Evolutionary conservation across 2,329 filamentous ascomycete species (phyloP), one percentile per base, ranked within the genome.

Genomic region (Clarireedia hainanense): DNA sequence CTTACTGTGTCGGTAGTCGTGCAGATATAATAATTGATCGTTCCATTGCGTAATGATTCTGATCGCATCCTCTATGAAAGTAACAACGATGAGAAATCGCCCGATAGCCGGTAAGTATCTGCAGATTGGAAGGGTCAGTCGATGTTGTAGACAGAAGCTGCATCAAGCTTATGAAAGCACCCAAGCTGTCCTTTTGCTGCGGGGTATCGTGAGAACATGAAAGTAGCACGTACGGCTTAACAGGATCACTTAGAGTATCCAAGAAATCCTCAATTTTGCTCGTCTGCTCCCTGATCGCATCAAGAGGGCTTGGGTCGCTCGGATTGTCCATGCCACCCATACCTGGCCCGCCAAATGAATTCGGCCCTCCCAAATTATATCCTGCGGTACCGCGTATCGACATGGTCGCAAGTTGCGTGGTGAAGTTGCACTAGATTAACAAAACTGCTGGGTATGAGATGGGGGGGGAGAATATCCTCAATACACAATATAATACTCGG

Each of bases 201-300:
- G 59, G 57, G 56, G 58, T 60, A 50, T 27, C 39, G 17, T 20
- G 48, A 43, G 42, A 37, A 43, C 34, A 49, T 30, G 48, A 42
- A 40, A 47, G 34, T 56, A 60, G 52, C 57, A 84, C 88, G 72
- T 81, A 99, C 88, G 94, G 94, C 80, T 96, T 97, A 64, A 97
- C 75, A 49, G 94, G 94, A 70, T 96, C 92, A 68, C 90, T 87
- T 68, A 91, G 64, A 27, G 83, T 89, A 73, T 97, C 94, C 70
- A 99, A 74, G 70, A 89, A 75, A 71, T 99, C 94, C 76, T 99
- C 94, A 64, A 99, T 92, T 80, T 96, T 97, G 85, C 89, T 96
- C 51, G 94, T 99, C 74, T 97, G 91, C 72, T 91, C 84, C 62
- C 94, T 82, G 70, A 99, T 90, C 67, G 89, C 81, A 72, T 96